Evolutionary conservation across 345 rosid genomes (phyloP).

Genomic region (Eucalyptus pauciflora): DNA sequence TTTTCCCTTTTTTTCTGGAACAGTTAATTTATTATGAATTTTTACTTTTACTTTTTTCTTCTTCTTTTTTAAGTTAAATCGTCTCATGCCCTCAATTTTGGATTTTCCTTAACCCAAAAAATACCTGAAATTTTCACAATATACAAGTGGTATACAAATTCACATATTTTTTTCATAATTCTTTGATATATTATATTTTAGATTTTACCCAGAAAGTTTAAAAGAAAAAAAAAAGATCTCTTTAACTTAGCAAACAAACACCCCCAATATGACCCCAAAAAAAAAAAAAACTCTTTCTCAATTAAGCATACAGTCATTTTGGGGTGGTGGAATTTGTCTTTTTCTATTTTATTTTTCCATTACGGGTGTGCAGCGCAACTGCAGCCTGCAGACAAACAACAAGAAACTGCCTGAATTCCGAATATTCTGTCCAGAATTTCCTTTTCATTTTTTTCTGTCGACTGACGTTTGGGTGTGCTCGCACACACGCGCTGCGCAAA

Average conservation of each 20-base stretch:
- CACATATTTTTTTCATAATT: neutral
- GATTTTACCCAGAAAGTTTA: neutral
- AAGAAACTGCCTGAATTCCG: neutral
- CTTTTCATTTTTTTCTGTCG: neutral
- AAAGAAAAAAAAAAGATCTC: neutral
- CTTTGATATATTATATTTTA: neutral
- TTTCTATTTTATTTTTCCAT: neutral
- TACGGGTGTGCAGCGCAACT: neutral
- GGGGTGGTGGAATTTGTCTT: neutral
- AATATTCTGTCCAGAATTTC: neutral
- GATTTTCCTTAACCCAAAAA: neutral
- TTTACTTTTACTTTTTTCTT: neutral
- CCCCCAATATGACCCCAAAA: neutral
- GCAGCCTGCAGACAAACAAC: neutral
- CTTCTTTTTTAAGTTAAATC: neutral
- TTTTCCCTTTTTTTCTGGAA: neutral
- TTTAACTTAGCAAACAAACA: neutral
- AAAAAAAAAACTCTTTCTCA: neutral
- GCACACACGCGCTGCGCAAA: neutral
- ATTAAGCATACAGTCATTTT: neutral
- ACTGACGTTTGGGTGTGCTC: neutral
- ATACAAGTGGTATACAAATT: neutral
- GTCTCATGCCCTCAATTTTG: neutral
- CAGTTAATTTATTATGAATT: neutral
- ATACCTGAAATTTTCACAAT: neutral